A percentile compares a stretch with the other conserved stretches of the same genome.
Evolutionary conservation across 148 eudicot genomes (phyloP).

Genomic region (Rhododendron ovatum): DNA sequence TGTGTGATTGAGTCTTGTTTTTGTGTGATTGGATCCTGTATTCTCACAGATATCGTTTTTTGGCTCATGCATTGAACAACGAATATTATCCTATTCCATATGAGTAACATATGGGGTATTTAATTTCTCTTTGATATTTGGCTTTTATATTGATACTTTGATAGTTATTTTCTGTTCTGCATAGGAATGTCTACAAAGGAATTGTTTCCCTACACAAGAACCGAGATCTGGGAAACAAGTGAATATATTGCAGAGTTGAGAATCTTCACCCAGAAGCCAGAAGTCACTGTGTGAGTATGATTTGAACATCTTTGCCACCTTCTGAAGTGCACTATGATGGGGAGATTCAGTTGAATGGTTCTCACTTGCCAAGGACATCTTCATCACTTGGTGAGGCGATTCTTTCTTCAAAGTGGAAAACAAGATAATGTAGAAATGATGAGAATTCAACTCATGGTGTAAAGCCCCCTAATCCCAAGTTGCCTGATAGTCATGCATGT

Average conservation of each 20-base stretch:
- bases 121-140: background rate
- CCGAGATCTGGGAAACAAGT: constrained; percentile 23
- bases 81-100: no score
- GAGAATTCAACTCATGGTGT: background rate
- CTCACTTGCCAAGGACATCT: background rate
- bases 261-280: constrained; percentile 67
- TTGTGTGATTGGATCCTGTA: no score
- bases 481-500: background rate
- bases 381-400: background rate
- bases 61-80: background rate
- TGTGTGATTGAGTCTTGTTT: no score
- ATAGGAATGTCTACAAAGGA: background rate
- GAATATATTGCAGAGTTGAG: constrained; percentile 76
- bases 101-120: background rate
- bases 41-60: background rate
- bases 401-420: background rate
- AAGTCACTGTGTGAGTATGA: constrained; percentile 60
- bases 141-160: background rate
- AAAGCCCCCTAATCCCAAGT: background rate
- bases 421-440: background rate
- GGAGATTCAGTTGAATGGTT: background rate
- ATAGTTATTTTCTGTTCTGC: background rate
- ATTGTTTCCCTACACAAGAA: background rate
- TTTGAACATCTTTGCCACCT: constrained; percentile 55
- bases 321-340: constrained; percentile 5